These are phyloP conservation scores for Onygena corvina DNA, from an alignment of 2,329 filamentous ascomycete species.

Conservation along the genomic window DNA sequence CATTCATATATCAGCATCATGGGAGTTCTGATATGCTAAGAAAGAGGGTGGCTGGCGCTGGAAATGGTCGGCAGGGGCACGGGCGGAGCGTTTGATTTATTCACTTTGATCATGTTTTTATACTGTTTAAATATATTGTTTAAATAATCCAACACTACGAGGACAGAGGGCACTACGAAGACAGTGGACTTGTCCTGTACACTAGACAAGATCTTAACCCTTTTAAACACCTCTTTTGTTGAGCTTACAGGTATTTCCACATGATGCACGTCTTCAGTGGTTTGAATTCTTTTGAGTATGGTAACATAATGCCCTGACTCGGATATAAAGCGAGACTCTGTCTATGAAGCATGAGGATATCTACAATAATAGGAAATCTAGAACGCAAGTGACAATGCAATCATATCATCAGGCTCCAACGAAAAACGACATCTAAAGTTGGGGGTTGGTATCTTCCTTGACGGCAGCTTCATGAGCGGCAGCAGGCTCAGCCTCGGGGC, in stretches of 20 bases:
- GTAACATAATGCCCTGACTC: not conserved
- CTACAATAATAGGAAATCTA: conserved; percentile 2
- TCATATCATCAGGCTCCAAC: conserved; percentile 2
- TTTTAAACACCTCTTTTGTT: too few relatives aligned
- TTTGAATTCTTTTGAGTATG: too few relatives aligned
- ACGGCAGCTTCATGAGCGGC: conserved; percentile 36
- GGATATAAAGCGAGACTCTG: not conserved
- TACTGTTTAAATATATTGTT: not conserved
- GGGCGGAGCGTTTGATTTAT: conserved; percentile 4
- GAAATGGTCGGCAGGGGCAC: not conserved
- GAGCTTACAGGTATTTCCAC: too few relatives aligned
- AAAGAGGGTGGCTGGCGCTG: not conserved
- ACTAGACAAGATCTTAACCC: too few relatives aligned
- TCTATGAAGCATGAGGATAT: conserved; percentile 1
- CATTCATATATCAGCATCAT: not conserved
- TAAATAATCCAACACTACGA: not conserved
- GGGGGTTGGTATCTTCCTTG: conserved; percentile 47
- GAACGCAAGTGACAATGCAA: conserved; percentile 1
- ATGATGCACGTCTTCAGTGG: too few relatives aligned
- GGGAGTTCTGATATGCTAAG: not conserved
- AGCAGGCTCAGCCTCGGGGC: conserved; percentile 30
- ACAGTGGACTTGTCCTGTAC: not conserved
- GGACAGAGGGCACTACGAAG: not conserved
- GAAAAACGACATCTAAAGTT: conserved; percentile 38
- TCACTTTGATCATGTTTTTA: not conserved